A percentile compares a stretch with the other conserved stretches of the same genome.
Conservation (phyloP, 139 green algal genomes). For the Trebouxia sp. region DNA sequence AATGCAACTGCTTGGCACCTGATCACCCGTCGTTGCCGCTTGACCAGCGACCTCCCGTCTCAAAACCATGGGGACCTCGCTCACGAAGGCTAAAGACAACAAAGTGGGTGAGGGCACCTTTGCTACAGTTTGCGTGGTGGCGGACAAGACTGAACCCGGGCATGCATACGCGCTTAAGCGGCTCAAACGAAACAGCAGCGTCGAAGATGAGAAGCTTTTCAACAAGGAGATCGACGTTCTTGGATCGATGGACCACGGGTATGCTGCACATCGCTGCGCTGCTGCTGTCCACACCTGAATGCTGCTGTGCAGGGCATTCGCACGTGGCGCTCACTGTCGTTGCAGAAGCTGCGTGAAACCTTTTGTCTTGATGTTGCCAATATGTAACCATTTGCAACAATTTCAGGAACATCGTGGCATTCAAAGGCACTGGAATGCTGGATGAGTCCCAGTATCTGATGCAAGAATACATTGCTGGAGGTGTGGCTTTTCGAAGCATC, state of each 20-base stretch:
- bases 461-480: conserved; percentile 20
- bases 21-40: not conserved
- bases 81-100: not conserved
- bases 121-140: not conserved
- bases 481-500: no score
- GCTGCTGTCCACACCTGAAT: no score
- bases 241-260: not conserved
- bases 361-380: not conserved
- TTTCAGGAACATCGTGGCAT: conserved; percentile 2
- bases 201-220: not conserved
- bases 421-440: not conserved
- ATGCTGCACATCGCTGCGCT: not conserved
- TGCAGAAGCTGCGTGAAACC: no score
- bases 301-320: no score
- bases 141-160: not conserved
- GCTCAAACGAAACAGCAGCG: not conserved
- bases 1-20: not conserved
- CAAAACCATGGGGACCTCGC: not conserved
- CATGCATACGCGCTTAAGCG: not conserved
- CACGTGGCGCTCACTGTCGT: no score
- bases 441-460: conserved; percentile 17
- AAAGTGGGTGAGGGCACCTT: not conserved
- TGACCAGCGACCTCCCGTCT: no score
- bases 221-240: not conserved
- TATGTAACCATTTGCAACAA: not conserved